Evolutionary conservation across 2,329 filamentous ascomycete species (phyloP), one percentile per base, ranked within the genome.

Genomic region (Periconia digitata): DNA sequence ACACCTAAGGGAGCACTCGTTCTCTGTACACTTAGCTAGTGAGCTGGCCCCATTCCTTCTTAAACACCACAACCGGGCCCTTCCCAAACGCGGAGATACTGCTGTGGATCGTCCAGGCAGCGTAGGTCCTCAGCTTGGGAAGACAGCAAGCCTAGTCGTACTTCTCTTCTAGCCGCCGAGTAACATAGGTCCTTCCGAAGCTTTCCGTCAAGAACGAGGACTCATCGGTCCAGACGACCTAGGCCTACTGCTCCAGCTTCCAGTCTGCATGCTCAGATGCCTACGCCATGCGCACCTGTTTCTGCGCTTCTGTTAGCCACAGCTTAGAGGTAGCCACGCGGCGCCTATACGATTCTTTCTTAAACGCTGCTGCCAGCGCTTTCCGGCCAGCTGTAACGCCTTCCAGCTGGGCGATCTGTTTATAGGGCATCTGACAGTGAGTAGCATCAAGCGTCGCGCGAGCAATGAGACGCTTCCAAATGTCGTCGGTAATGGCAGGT

Each of bases 101-200:
- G 17, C 51, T 38, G 29, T 51, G 45, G 48, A 54, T 49, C 27
- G 40, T 52, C 44, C 46, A 55, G 17, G 46, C 38, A 47, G 46
- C 49, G 42, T 54, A 51, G 21, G 43, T 42, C 40, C 50, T 47
- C 21, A 55, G 48, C 53, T 53, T 55, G 6, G 53, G 50, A 32
- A 47, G 22, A 40, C 49, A 55, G 24, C 49, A 55, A 43, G 52
- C 43, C 13, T 23, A n/a, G 24, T 47, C 20, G 40, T 55, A 55
- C 43, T 55, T 52, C 46, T 55, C 51, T 34, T 44, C 49, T 16
- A 46, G 40, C 39, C 42, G 46, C 22, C 44, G 46, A 29, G 49
- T 55, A 24, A 55, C 50, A 40, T 53, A 48, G 24, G 48, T 46
- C 38, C 32, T 42, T 27, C 50, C 50, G 40, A 49, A 43, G 44